Evolutionary conservation across 2,329 filamentous ascomycete genomes (phyloP).

Genomic region (Westerdykella ornata): DNA sequence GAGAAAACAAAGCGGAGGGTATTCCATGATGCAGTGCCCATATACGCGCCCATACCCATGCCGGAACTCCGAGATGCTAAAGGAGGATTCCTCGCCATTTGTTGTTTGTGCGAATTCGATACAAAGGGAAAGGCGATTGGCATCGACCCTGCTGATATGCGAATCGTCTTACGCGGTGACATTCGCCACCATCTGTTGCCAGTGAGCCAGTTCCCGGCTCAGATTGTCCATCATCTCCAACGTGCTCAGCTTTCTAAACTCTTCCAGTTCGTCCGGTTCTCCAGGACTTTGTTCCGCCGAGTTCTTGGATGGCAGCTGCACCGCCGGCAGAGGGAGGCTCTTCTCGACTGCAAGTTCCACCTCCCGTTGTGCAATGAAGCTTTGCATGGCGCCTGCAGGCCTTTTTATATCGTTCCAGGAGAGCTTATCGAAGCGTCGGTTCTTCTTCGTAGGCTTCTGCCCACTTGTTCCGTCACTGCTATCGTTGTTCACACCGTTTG

Average conservation of each 20-base stretch:
- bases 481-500: constrained; percentile 38
- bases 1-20: neutral
- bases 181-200: constrained; percentile 56
- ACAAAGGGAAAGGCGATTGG: neutral
- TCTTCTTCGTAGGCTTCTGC: constrained; percentile 56
- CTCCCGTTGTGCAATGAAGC: constrained; percentile 85
- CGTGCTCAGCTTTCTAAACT: constrained; percentile 68
- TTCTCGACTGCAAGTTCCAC: constrained; percentile 69
- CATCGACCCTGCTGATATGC: neutral
- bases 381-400: constrained; percentile 74
- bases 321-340: constrained; percentile 19
- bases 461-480: constrained; percentile 51
- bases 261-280: constrained; percentile 21
- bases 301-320: constrained; percentile 14
- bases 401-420: constrained; percentile 85
- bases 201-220: constrained; percentile 72
- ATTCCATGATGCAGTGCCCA: neutral
- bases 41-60: neutral
- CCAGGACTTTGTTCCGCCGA: constrained; percentile 13
- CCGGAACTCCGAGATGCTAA: neutral
- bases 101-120: neutral
- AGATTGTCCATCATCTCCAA: constrained; percentile 88
- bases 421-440: constrained; percentile 52
- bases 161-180: constrained; percentile 18
- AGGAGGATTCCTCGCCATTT: neutral